These are phyloP conservation scores for Phytophthora citricola DNA, from an alignment of 352 stramenopile species.

Conservation along the genomic window DNA sequence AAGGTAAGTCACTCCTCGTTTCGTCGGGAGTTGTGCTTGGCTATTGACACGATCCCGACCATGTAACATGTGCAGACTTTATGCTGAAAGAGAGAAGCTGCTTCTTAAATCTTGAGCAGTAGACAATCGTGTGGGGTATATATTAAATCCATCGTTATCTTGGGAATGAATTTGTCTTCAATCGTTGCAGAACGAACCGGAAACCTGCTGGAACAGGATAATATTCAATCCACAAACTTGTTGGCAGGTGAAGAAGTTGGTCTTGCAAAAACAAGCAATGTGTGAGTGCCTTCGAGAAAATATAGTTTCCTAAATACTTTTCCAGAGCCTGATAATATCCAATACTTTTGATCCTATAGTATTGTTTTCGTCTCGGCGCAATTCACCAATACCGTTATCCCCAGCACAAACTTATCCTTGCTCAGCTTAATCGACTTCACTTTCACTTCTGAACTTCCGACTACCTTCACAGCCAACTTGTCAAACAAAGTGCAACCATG, in stretches of 20 bases:
- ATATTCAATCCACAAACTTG: too few species aligned
- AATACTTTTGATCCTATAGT: background rate
- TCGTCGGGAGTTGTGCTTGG: too few species aligned
- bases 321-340: background rate
- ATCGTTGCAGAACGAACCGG: too few species aligned
- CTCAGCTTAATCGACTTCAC: background rate
- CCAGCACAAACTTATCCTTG: background rate
- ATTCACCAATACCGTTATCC: background rate
- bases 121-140: conserved; percentile 19
- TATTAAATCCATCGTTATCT: conserved; percentile 17
- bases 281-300: too few species aligned
- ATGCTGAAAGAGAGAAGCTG: conserved; percentile 46
- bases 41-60: background rate
- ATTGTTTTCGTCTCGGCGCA: too few species aligned
- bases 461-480: background rate
- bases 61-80: conserved; percentile 37
- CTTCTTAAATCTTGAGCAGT: conserved; percentile 25
- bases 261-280: background rate
- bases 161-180: background rate
- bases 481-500: background rate
- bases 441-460: background rate
- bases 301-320: too few species aligned
- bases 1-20: conserved; percentile 31
- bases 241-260: background rate
- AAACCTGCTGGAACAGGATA: too few species aligned